A percentile compares a stretch with the other conserved stretches of the same genome.
These are phyloP conservation scores for Microcyclospora tardicrescens DNA, from an alignment of 2,329 filamentous ascomycete species.

Conservation along the genomic window DNA sequence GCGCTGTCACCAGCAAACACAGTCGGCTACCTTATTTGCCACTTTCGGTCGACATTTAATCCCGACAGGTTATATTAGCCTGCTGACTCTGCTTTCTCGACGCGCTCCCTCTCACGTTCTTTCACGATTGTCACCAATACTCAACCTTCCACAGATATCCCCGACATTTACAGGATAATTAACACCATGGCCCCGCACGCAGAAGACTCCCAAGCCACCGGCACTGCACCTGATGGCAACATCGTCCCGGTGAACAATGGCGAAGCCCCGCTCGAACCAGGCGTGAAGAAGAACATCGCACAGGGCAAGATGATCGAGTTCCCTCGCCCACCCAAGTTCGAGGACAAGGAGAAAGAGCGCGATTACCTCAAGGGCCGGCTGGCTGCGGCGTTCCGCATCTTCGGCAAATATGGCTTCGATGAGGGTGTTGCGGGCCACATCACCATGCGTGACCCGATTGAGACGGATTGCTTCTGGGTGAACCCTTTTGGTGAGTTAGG, in stretches of 20 bases:
- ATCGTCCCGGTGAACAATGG: conserved; percentile 18
- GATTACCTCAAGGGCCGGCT: conserved; percentile 32
- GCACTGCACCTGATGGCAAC: conserved; percentile 14
- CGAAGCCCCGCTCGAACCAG: conserved; percentile 19
- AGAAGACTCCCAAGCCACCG: conserved; percentile 9
- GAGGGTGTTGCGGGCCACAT: conserved; percentile 33
- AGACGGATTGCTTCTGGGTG: conserved; percentile 23
- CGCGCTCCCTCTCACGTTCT: too few relatives aligned
- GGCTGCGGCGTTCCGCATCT: conserved; percentile 33
- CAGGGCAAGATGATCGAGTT: conserved; percentile 19
- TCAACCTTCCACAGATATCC: neutral
- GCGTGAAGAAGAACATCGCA: conserved; percentile 20
- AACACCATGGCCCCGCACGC: conserved; percentile 22
- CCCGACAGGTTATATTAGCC: too few relatives aligned
- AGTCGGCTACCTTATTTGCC: too few relatives aligned
- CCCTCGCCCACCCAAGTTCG: conserved; percentile 21
- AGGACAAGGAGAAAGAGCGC: conserved; percentile 27
- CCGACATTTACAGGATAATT: neutral
- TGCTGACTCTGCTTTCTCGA: too few relatives aligned
- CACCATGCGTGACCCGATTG: conserved; percentile 26
- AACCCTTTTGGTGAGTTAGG: conserved; percentile 3
- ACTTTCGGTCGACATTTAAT: too few relatives aligned
- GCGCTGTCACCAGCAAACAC: too few relatives aligned
- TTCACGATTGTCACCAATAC: too few relatives aligned
- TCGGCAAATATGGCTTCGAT: conserved; percentile 28